A percentile compares a stretch with the other conserved stretches of the same genome.
Conservation (phyloP, 352 stramenopile genomes). For the Phytophthora ramorum region DNA sequence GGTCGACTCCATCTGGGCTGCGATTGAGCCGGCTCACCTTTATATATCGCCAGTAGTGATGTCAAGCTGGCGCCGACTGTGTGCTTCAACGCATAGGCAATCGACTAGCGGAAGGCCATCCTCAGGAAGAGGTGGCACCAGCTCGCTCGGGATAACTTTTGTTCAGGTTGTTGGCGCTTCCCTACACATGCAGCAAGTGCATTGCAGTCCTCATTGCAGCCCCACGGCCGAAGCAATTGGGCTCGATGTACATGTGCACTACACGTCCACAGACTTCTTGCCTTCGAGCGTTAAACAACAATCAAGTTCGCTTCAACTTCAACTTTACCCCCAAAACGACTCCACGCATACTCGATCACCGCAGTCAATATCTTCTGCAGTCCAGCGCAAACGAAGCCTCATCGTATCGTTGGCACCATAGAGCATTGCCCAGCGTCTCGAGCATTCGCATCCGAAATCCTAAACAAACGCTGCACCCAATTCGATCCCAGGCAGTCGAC, state of each 20-base stretch:
- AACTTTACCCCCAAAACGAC: conserved; percentile 3
- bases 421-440: background rate
- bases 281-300: conserved; percentile 18
- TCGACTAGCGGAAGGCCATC: conserved; percentile 13
- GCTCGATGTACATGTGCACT: no score
- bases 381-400: background rate
- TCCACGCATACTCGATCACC: conserved; percentile 16
- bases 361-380: background rate
- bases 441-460: background rate
- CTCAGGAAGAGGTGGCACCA: background rate
- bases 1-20: background rate
- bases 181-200: no score
- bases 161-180: conserved; percentile 3
- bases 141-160: no score
- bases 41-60: background rate
- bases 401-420: background rate
- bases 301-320: conserved; percentile 25
- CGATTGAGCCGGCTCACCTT: background rate
- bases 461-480: no score
- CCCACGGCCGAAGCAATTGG: no score
- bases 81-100: conserved; percentile 1
- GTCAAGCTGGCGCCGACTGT: background rate
- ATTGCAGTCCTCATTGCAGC: no score
- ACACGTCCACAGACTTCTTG: no score
- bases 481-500: no score